A percentile compares a stretch with the other conserved stretches of the same genome.
Conservation (phyloP, 2,329 filamentous ascomycete species). For the Akanthomyces dipterigenus region DNA sequence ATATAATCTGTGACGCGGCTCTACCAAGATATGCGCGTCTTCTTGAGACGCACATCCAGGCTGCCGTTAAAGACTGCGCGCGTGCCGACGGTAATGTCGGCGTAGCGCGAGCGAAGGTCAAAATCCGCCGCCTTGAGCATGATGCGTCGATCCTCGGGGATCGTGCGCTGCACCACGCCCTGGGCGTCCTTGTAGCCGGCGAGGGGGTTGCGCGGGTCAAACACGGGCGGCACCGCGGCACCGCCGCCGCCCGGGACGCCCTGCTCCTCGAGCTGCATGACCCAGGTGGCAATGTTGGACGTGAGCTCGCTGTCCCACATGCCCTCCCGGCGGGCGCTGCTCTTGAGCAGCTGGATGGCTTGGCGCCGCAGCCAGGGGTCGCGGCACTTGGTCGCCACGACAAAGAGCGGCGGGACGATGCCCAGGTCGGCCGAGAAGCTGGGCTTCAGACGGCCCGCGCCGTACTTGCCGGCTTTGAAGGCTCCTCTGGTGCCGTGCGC, state of each 20-base stretch:
- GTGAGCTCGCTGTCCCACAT: constrained; percentile 62
- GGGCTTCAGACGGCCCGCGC: constrained; percentile 47
- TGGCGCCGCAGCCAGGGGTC: constrained; percentile 49
- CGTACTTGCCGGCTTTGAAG: constrained; percentile 36
- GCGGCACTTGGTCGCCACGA: constrained; percentile 61
- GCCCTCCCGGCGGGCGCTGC: constrained; percentile 55
- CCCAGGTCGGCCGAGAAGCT: constrained; percentile 59
- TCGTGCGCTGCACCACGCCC: constrained; percentile 15
- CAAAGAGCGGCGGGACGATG: constrained; percentile 57
- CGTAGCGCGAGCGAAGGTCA: constrained; percentile 44
- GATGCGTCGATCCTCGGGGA: constrained; percentile 48
- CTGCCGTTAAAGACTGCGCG: constrained; percentile 41
- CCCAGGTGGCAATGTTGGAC: constrained; percentile 49
- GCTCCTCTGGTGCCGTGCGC: constrained; percentile 21
- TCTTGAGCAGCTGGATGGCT: constrained; percentile 54
- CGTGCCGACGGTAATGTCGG: constrained; percentile 47
- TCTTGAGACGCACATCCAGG: constrained; percentile 40
- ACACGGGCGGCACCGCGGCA: constrained; percentile 14
- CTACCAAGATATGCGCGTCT: constrained; percentile 43
- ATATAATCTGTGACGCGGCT: neutral
- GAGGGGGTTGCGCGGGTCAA: constrained; percentile 24
- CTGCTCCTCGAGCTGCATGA: constrained; percentile 48
- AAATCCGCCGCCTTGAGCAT: constrained; percentile 53
- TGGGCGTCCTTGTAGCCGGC: neutral
- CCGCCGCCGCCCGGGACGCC: neutral